Evolutionary conservation across 768 basidiomycete species (phyloP), one percentile per base, ranked within the genome.

Genomic region (Pleurotus salmoneostramineus): DNA sequence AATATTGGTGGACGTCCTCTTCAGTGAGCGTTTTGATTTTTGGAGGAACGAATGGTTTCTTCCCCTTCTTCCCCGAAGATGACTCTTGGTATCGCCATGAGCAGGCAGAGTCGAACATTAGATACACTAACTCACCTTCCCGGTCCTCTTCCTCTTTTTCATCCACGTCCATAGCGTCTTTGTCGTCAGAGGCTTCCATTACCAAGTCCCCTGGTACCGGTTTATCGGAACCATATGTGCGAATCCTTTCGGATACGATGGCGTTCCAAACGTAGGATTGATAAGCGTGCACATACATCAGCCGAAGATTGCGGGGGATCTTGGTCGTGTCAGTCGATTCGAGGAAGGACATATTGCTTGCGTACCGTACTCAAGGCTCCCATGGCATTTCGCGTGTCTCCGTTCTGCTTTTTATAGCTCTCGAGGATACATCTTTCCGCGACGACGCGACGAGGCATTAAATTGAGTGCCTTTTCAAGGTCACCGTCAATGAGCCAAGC

Each of bases 191-290:
- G 12, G 57, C 64, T 49, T 90, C 91, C 62, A 87, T 89, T 12
- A 98, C 92, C n/a, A 98, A 78, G 68, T 99, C 97, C 0, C 97
- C 97, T 5, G 84, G 83, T 46, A 95, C 79, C 1, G 93, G 87
- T 59, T 81, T 79, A 51, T 88, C 82, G 51, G 81, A 74, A 33
- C 95, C 94, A 64, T 86, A 87, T 49, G 79, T 77, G 59, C 84
- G 85, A 65, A 98, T 87, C 10, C 97, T 89, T 71, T 98, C 94
- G 3, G 95, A 98, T 42, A 95, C 93, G 57, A 98, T 88, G 48
- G 93, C 87, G 72, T 99, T 99, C 96, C 96, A 99, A 35, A 98
- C 88, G 65, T 98, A 99, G 12, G 93, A 95, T 70, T 99, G 97
- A 69, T 98, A 99, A 33, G 95, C 95, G 71, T 99, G 97, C 56